Base-by-base conservation (phyloP, 768 basidiomycete genomes). In the Boletus bicolor region DNA sequence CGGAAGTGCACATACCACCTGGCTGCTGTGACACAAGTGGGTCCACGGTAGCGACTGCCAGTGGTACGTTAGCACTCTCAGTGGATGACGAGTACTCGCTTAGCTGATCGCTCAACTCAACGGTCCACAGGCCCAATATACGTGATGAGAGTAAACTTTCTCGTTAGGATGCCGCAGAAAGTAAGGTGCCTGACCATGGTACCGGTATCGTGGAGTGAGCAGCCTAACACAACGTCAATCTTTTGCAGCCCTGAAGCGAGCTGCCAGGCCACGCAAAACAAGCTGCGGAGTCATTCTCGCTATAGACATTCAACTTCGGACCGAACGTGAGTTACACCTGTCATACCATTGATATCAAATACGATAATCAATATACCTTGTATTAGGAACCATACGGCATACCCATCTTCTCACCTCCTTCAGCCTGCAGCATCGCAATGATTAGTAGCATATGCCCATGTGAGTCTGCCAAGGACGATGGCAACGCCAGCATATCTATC, bases 141-240 rank as follows among this genome's bases (percentile, higher is more conserved):
- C 19, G 53, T 66, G 45, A 58, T 34, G 48, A 35, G 14, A 47
- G 37, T 39, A 5, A 50, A 51, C 21, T 30, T 54, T 51, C 53
- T 58, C 47, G 49, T 53, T 50, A 35, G 21, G 55, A 48, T 51
- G 58, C 63, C 70, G 65, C 63, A 63, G 64, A 55, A 38, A 32
- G 50, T 42, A 14, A 37, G 46, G 55, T 64, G 43, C 59, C 61
- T 59, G 52, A 49, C 44, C 15, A 47, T 47, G 58, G 59, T 54
- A 66, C 70, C 68, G 44, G 54, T 48, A 59, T 52, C 51, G 30
- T 68, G 70, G 64, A 70, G 66, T 64, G 54, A 59, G 61, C 37
- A 44, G 47, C 41, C 54, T 19, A 43, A 36, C 26, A 28, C 54
- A 58, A 51, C 55, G 66, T 60, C 64, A 61, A 56, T 46, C 59